phyloP scores from a whole-genome alignment of 2,329 filamentous ascomycete genomes.

The Trichoderma asperellum region DNA sequence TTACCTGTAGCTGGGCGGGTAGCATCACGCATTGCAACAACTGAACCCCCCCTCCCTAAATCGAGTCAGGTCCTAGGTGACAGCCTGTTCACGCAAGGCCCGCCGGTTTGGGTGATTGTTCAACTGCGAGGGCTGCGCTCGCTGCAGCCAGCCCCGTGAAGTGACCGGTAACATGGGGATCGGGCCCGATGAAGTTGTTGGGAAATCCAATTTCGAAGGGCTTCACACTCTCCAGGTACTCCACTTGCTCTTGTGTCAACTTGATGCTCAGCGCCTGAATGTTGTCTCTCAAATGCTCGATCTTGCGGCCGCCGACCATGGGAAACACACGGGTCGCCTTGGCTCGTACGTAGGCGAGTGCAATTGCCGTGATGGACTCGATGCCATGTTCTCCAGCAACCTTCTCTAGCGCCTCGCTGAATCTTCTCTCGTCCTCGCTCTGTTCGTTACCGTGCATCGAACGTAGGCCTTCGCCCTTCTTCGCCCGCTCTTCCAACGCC shows the following conservation, averaged over 20 bases:
- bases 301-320: slow-evolving; percentile 62
- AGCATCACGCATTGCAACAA: neutral
- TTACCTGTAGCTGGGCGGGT: neutral
- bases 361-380: slow-evolving; percentile 36
- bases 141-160: neutral
- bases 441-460: neutral
- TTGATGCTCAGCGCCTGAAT: slow-evolving; percentile 59
- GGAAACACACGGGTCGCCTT: slow-evolving; percentile 65
- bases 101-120: neutral
- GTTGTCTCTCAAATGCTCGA: slow-evolving; percentile 63
- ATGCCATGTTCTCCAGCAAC: slow-evolving; percentile 26
- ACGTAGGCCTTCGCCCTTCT: neutral
- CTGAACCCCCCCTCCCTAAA: too few relatives aligned
- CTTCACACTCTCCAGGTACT: slow-evolving; percentile 57
- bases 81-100: neutral
- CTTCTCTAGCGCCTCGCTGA: slow-evolving; percentile 27
- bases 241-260: slow-evolving; percentile 57
- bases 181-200: neutral
- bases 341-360: slow-evolving; percentile 63
- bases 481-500: neutral
- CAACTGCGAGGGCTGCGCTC: neutral
- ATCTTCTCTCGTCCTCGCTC: slow-evolving; percentile 30
- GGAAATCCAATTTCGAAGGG: slow-evolving; percentile 57
- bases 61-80: too few relatives aligned
- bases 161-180: slow-evolving; percentile 1